A percentile compares a stretch with the other conserved stretches of the same genome.
Evolutionary conservation across 768 basidiomycete species (phyloP).

Genomic region (Solioccasus polychromus): DNA sequence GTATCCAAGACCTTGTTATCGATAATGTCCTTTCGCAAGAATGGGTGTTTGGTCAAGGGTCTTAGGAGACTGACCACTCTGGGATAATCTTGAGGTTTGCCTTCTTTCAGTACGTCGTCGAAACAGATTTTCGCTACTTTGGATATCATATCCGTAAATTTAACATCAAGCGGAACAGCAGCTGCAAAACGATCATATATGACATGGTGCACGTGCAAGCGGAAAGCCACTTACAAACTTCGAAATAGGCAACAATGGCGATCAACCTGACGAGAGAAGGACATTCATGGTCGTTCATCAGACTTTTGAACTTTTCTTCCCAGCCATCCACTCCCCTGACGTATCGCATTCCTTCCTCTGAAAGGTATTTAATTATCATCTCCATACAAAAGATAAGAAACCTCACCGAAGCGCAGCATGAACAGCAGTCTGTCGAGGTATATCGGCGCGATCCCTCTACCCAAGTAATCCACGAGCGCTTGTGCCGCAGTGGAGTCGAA

Average conservation of each 20-base stretch:
- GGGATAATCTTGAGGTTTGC: constrained; percentile 16
- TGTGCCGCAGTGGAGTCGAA: constrained; percentile 19
- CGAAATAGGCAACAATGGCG: constrained; percentile 20
- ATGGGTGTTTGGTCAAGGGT: constrained; percentile 16
- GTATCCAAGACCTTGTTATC: constrained; percentile 7
- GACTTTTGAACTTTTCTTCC: constrained; percentile 6
- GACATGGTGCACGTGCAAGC: no score
- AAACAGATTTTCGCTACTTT: constrained; percentile 18
- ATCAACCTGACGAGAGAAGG: constrained; percentile 19
- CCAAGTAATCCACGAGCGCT: constrained; percentile 9
- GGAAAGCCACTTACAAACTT: constrained; percentile 15
- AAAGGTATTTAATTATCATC: not conserved
- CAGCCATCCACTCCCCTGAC: constrained; percentile 14
- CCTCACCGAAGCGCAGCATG: constrained; percentile 21
- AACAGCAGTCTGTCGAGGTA: constrained; percentile 20
- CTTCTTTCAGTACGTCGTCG: constrained; percentile 5
- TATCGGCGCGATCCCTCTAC: constrained; percentile 14
- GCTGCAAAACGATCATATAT: constrained; percentile 1
- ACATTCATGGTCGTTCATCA: constrained; percentile 10
- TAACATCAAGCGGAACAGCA: not conserved
- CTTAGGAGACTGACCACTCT: constrained; percentile 22
- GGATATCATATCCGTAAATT: constrained; percentile 1
- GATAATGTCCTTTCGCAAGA: constrained; percentile 14
- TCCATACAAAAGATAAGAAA: not conserved
- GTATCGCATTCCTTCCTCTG: constrained; percentile 20